A percentile compares a stretch with the other conserved stretches of the same genome.
phyloP scores from a whole-genome alignment of 2,329 filamentous ascomycete species.

The Colletotrichum abscissum region DNA sequence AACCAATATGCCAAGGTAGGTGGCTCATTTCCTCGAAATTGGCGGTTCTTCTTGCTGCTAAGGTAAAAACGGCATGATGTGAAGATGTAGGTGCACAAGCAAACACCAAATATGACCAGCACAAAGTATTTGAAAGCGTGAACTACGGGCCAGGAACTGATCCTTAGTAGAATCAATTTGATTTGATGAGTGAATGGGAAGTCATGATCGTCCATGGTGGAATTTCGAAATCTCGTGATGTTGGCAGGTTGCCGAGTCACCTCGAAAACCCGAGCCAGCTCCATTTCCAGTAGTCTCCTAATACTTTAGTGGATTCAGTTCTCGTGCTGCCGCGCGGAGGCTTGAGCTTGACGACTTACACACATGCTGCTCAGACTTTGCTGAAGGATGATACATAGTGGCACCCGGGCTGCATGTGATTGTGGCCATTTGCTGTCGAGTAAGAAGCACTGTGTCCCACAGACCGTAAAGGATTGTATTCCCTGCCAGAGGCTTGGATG shows the following conservation, averaged over 20 bases:
- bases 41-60: neutral
- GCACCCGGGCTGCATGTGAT: neutral
- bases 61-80: neutral
- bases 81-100: neutral
- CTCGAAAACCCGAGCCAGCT: neutral
- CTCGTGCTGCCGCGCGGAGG: neutral
- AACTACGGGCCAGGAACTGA: neutral
- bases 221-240: neutral
- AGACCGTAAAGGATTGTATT: neutral
- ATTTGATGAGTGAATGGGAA: neutral
- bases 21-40: conserved; percentile 2
- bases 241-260: neutral
- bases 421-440: neutral
- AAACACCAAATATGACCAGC: neutral
- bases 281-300: neutral
- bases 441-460: neutral
- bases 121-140: neutral
- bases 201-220: neutral
- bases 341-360: neutral
- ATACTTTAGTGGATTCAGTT: neutral
- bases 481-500: neutral
- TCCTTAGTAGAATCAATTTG: neutral
- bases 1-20: conserved; percentile 1
- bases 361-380: neutral
- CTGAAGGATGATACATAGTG: neutral